Base-by-base conservation (phyloP, 2,329 filamentous ascomycete genomes). In the Aspergillus sp. region DNA sequence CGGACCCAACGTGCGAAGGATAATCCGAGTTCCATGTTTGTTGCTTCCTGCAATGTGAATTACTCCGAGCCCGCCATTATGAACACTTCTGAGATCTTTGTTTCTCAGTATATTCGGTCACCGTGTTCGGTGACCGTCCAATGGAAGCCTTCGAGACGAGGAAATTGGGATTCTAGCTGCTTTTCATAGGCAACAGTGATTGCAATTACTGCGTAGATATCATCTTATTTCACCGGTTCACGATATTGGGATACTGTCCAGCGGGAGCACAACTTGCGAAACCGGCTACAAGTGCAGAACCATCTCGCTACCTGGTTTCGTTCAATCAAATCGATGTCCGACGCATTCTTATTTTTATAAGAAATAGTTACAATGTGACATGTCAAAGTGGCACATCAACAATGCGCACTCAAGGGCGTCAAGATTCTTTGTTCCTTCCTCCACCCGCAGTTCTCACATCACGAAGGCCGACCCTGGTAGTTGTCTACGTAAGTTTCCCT, bases 131-230 rank as follows among this genome's bases (percentile, higher is more conserved):
- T 38, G 30, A 9, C 17, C 22, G 4, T 48, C n/a, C 15, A 17
- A 48, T 15, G 5, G 15, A 48, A 48, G 8, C 17, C 15, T 22
- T 6, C n/a, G 3, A 20, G n/a, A 26, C 13, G 22, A 15, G 34
- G 12, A n/a, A 36, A n/a, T 36, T 34, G 15, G 22, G 34, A 11
- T 22, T 6, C n/a, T 42, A 8, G 15, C 43, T 15, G n/a, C 7
- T 48, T 36, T 36, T 39, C 18, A 45, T 22, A n/a, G 44, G 39
- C 50, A 49, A 30, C 47, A 42, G 32, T 57, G 55, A 53, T 57
- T 13, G 36, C 24, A 30, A 45, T 43, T 57, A 57, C 50, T 36
- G 55, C 54, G 55, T 57, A 57, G 32, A 54, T 57, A 7, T 57
- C 55, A 57, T 48, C 50, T 57, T 48, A 39, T 50, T 36, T 12